A percentile compares a stretch with the other conserved stretches of the same genome.
These are phyloP conservation scores for Rheum nobile DNA, from an alignment of 148 eudicot species.

Conservation along the genomic window DNA sequence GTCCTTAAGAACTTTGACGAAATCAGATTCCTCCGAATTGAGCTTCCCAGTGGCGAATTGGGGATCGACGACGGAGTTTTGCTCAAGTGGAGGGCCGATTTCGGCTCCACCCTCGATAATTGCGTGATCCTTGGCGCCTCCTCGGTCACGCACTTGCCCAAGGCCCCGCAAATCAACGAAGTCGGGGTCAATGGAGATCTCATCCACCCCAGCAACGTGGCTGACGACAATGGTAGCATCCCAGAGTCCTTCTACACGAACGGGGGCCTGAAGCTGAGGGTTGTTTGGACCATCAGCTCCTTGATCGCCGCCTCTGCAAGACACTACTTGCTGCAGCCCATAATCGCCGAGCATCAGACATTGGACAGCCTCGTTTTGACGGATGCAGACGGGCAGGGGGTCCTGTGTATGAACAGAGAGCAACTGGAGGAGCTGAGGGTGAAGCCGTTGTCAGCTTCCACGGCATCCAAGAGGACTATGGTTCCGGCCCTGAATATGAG, in stretches of 20 bases:
- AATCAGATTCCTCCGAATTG: conserved; percentile 40
- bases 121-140: conserved; percentile 85
- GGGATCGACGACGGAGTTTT: conserved; percentile 73
- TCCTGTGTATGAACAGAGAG: conserved; percentile 55
- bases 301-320: conserved; percentile 25
- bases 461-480: conserved; percentile 50
- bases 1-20: conserved; percentile 68
- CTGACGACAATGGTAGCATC: conserved; percentile 65
- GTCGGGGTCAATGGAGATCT: conserved; percentile 3
- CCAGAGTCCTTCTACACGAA: conserved; percentile 78
- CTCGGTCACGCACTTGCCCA: conserved; percentile 24
- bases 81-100: conserved; percentile 76
- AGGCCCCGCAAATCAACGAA: conserved; percentile 4
- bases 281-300: conserved; percentile 16
- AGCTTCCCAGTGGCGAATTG: conserved; percentile 65
- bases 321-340: conserved; percentile 72
- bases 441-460: conserved; percentile 62
- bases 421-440: conserved; percentile 63
- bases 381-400: conserved; percentile 78
- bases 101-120: conserved; percentile 71
- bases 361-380: conserved; percentile 54
- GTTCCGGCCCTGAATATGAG: conserved; percentile 68
- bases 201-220: not conserved
- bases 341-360: conserved; percentile 62
- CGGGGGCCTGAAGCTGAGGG: conserved; percentile 42